phyloP scores from a whole-genome alignment of 2,329 filamentous ascomycete species.

The Cucurbitaria berberidis region DNA sequence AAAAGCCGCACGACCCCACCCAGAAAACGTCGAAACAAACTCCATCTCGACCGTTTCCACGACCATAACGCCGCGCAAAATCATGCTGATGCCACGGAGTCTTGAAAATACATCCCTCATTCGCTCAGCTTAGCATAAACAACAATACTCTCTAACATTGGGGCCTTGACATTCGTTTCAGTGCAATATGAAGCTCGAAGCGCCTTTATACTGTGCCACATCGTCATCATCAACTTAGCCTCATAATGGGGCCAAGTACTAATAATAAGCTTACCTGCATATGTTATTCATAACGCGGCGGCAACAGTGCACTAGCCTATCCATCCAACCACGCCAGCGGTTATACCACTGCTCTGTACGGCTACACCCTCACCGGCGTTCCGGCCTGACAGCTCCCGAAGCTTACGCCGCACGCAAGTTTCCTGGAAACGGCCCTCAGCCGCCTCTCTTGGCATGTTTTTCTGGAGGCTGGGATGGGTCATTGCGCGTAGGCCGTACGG shows the following conservation, averaged over 20 bases:
- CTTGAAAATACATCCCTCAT: constrained; percentile 1
- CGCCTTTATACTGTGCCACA: constrained; percentile 36
- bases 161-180: constrained; percentile 16
- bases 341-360: constrained; percentile 34
- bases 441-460: constrained; percentile 35
- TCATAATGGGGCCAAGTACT: constrained; percentile 32
- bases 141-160: constrained; percentile 11
- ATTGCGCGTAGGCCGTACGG: constrained; percentile 27
- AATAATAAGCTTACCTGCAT: constrained; percentile 34
- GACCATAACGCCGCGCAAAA: constrained; percentile 8
- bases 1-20: constrained; percentile 16
- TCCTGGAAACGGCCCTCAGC: constrained; percentile 32
- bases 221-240: constrained; percentile 25
- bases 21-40: constrained; percentile 11
- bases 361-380: constrained; percentile 25
- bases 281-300: constrained; percentile 28
- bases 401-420: constrained; percentile 26
- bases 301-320: constrained; percentile 27
- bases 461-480: constrained; percentile 23
- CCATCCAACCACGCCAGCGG: constrained; percentile 34
- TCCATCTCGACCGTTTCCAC: constrained; percentile 4
- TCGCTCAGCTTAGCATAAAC: constrained; percentile 13
- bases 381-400: constrained; percentile 29
- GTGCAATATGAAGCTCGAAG: constrained; percentile 24
- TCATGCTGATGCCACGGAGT: constrained; percentile 11